Evolutionary conservation across 768 basidiomycete genomes (phyloP).

Genomic region (Amanita molliuscula): DNA sequence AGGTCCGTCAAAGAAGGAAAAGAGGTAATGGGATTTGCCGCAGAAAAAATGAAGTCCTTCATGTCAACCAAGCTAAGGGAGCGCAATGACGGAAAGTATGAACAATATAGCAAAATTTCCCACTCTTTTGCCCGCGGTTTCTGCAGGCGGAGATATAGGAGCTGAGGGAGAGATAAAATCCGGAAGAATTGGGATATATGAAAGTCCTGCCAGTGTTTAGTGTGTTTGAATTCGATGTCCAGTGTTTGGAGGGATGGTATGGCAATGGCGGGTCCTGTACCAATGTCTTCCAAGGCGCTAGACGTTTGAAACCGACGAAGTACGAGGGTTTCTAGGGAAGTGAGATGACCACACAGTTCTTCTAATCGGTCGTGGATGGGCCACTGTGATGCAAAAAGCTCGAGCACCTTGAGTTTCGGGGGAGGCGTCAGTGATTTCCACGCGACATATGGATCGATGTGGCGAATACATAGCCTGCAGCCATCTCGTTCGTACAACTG

Average conservation of each 20-base stretch:
- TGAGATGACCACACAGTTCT: constrained; percentile 13
- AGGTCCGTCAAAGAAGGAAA: constrained; percentile 19
- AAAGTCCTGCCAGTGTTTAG: not conserved
- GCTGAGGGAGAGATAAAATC: constrained; percentile 5
- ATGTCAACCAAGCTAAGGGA: constrained; percentile 15
- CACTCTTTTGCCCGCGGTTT: constrained; percentile 3
- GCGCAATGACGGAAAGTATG: constrained; percentile 5
- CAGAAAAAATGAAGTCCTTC: constrained; percentile 8
- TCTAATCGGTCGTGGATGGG: constrained; percentile 11
- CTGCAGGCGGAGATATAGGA: not conserved
- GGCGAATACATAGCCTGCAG: constrained; percentile 12
- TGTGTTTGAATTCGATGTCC: constrained; percentile 12
- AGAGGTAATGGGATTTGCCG: constrained; percentile 10
- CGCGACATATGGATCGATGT: constrained; percentile 14
- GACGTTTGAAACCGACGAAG: constrained; percentile 15
- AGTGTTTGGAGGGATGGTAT: constrained; percentile 16
- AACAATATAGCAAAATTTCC: constrained; percentile 6
- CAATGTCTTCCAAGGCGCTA: constrained; percentile 9
- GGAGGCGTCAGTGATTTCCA: constrained; percentile 10
- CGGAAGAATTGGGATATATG: constrained; percentile 16
- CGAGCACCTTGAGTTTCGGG: constrained; percentile 15
- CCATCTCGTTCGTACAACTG: not conserved
- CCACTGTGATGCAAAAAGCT: constrained; percentile 15
- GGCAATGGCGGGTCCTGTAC: constrained; percentile 7
- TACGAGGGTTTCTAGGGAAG: constrained; percentile 15